These are phyloP conservation scores for Cystobasidium slooffiae DNA, from an alignment of 1,284 basidiomycete genomes.

Conservation along the genomic window DNA sequence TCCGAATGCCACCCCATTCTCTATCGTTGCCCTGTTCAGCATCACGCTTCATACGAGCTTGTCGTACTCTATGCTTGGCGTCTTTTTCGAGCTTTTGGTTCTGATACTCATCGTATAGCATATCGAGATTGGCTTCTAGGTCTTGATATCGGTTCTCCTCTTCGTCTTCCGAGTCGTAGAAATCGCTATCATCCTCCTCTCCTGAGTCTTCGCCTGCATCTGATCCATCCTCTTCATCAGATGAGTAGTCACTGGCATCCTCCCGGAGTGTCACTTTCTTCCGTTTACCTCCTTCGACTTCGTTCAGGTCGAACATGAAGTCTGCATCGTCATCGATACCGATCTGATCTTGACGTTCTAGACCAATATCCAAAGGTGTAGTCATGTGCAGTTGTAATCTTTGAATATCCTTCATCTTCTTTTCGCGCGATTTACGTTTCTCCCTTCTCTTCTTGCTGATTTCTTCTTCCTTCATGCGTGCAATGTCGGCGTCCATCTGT, in stretches of 20 bases:
- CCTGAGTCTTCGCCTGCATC: conserved; percentile 59
- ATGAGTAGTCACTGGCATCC: conserved; percentile 62
- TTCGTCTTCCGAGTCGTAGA: conserved; percentile 66
- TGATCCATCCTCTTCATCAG: conserved; percentile 59
- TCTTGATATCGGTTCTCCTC: conserved; percentile 61
- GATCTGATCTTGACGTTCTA: conserved; percentile 67
- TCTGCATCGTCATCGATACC: conserved; percentile 64
- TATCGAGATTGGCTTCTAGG: conserved; percentile 85
- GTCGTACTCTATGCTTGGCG: conserved; percentile 85
- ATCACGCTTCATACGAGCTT: conserved; percentile 74
- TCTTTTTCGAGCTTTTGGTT: conserved; percentile 81
- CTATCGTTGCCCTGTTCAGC: conserved; percentile 62
- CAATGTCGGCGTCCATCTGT: conserved; percentile 79
- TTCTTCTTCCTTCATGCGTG: conserved; percentile 64
- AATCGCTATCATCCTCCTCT: conserved; percentile 64
- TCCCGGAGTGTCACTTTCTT: conserved; percentile 61
- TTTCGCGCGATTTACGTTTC: conserved; percentile 84
- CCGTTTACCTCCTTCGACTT: conserved; percentile 64
- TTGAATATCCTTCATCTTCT: conserved; percentile 83
- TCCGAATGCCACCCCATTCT: conserved; percentile 72
- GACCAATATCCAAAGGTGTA: conserved; percentile 90
- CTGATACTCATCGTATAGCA: conserved; percentile 85
- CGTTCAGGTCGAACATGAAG: conserved; percentile 82
- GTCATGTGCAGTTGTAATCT: conserved; percentile 98
- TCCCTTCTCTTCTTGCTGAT: conserved; percentile 77